Conservation (phyloP, 2,329 filamentous ascomycete species). For the Nannizzia gypsea region DNA sequence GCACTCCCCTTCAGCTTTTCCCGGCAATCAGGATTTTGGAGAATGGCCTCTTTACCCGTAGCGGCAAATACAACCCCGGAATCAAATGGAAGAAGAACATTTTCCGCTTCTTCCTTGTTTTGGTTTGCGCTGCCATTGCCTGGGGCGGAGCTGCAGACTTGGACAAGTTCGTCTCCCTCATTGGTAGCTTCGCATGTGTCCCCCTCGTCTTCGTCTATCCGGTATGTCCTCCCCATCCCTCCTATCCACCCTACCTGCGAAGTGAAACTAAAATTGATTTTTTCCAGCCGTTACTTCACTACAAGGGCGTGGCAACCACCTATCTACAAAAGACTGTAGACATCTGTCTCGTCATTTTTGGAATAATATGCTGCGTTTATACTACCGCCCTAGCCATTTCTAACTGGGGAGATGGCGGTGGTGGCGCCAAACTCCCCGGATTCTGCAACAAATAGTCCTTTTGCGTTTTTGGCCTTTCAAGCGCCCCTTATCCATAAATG, state of each 20-base stretch:
- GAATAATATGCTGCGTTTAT: slow-evolving; percentile 78
- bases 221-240: slow-evolving; percentile 46
- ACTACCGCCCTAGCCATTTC: slow-evolving; percentile 76
- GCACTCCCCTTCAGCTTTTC: slow-evolving; percentile 92
- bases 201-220: slow-evolving; percentile 96
- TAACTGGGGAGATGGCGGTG: slow-evolving; percentile 63
- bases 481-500: neutral
- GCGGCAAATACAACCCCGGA: slow-evolving; percentile 93
- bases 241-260: neutral
- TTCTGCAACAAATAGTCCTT: slow-evolving; percentile 46
- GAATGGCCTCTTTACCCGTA: slow-evolving; percentile 84
- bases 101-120: slow-evolving; percentile 87
- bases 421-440: slow-evolving; percentile 40
- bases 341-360: slow-evolving; percentile 66
- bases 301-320: slow-evolving; percentile 62
- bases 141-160: slow-evolving; percentile 88
- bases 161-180: slow-evolving; percentile 93
- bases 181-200: slow-evolving; percentile 96
- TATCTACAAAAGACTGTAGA: slow-evolving; percentile 59
- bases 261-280: slow-evolving; percentile 12
- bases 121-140: slow-evolving; percentile 72
- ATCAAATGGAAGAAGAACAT: slow-evolving; percentile 99
- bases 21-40: slow-evolving; percentile 94
- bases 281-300: slow-evolving; percentile 73
- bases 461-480: neutral